Evolutionary conservation across 2,329 filamentous ascomycete species (phyloP), one percentile per base, ranked within the genome.

Genomic region (Penicillium capsulatum): DNA sequence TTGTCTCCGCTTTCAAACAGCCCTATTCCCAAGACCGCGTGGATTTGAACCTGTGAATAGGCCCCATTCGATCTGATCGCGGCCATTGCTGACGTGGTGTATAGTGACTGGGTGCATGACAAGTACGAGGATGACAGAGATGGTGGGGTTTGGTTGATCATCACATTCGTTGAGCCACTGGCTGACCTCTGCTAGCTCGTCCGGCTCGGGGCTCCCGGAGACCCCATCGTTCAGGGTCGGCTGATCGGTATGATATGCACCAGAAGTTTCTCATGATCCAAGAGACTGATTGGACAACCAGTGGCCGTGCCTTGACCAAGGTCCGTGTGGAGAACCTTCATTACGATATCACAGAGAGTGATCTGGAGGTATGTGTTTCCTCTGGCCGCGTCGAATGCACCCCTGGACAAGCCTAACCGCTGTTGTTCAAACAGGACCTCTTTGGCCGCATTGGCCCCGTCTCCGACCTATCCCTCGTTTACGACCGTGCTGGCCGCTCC

Each of bases 91-190:
- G 42, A 44, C 33, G 15, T 33, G 24, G 20, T 37, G 37, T 37
- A n/a, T 42, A 87, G 87, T 60, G 89, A 94, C 73, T 96, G 90
- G 90, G 87, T 95, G 54, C 90, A 96, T 65, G 87, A 94, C 70
- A 86, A 82, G 62, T 94, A 81, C 63, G 86, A 92, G 64, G 86
- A 87, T 58, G 77, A 83, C 63, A 75, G 82, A 68, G 69, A 71
- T 43, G 57, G 69, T 71, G 49, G 45, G 66, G 64, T 51, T 27
- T 17, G 13, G 17, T 47, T 22, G 38, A 29, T 29, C 17, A 31
- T 38, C 38, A 29, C 28, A 20, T 27, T 51, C 32, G 36, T 51
- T 28, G 5, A 6, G 13, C 26, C 4, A 11, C 13, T 28, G 4
- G 11, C 53, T 59, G 53, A 50, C 44, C 40, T 38, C 35, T 48